Evolutionary conservation across 495 filamentous ascomycete species (phyloP), one percentile per base, ranked within the genome.

Genomic region (Diplogelasinospora grovesii): DNA sequence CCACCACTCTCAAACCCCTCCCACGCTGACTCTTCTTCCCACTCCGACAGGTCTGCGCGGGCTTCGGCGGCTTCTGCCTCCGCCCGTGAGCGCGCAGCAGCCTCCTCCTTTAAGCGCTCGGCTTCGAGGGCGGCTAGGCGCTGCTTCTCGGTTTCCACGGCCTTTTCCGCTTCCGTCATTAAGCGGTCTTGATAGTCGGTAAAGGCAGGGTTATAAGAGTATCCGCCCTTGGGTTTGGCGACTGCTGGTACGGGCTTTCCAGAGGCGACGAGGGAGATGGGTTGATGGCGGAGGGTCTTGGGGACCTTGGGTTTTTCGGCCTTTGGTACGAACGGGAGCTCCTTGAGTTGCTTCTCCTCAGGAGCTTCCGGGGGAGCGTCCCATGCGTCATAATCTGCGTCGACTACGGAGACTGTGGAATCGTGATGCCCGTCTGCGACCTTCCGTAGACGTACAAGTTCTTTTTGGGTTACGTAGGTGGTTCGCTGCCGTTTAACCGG

Each of bases 131-230:
- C 81, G 24, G 69, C 73, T 14, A 90, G 61, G 14, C 90, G 80
- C 57, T 85, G 81, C 61, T 78, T 75, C 61, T 97, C 93, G 3
- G 79, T 75, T 41, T 81, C 81, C 2, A 96, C 75, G 22, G 81
- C 90, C 60, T 83, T 82, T 36, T 78, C 70, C 20, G 86, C 85
- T 56, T 88, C 85, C 21, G 75, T 71, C 14, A 74, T 70, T 27
- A 95, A 64, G 4, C 90, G 74, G 8, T 73, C 68, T 39, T 85
- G 79, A 74, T 90, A 98, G 36, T 95, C 86, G 42, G 78, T 71
- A 42, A 90, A 92, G 6, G 70, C 67, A 0, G 92, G 92, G 52
- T 98, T 98, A 60, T 98, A 98, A 56, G 86, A 93, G 54, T 77
- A 82, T 28, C 86, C 89, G 2, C 79, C 86, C 13, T 77, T 76